Conservation (phyloP, 345 rosid genomes). For the Stellera chamaejasme region DNA sequence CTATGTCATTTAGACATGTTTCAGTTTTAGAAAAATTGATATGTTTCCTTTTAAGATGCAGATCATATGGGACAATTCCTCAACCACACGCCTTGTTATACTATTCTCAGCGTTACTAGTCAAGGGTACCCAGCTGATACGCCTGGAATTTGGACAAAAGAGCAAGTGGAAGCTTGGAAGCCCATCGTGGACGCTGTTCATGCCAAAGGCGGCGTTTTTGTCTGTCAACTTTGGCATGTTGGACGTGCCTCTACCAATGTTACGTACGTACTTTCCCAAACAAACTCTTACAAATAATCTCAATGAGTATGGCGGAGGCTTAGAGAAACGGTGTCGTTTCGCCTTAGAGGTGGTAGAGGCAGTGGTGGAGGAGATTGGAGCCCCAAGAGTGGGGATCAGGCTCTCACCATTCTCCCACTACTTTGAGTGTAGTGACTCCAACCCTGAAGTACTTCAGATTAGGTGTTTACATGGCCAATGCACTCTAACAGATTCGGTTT, state of each 20-base stretch:
- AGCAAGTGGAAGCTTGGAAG: constrained; percentile 23
- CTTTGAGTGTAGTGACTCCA: not conserved
- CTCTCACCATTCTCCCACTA: not conserved
- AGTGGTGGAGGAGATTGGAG: constrained; percentile 2
- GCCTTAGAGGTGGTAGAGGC: constrained; percentile 3
- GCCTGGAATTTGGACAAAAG: constrained; percentile 18
- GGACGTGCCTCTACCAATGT: not conserved
- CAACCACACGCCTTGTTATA: constrained; percentile 8
- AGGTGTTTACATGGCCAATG: constrained; percentile 3
- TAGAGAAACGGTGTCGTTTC: constrained; percentile 1
- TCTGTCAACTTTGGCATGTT: constrained; percentile 26
- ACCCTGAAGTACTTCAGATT: constrained; percentile 3
- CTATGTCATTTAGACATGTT: no score
- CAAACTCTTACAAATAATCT: no score
- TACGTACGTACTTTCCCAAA: no score
- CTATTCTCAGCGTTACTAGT: constrained; percentile 8
- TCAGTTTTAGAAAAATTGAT: no score
- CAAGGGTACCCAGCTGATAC: constrained; percentile 15
- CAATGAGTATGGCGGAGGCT: constrained; percentile 6
- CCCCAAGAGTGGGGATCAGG: constrained; percentile 8
- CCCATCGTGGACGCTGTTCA: constrained; percentile 26
- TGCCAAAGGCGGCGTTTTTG: constrained; percentile 22
- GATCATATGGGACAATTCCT: constrained; percentile 5
- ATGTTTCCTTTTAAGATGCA: no score
- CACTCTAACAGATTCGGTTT: not conserved